Base-by-base conservation (phyloP, 1,139 yeast species). In the Lodderomyces beijingensis region DNA sequence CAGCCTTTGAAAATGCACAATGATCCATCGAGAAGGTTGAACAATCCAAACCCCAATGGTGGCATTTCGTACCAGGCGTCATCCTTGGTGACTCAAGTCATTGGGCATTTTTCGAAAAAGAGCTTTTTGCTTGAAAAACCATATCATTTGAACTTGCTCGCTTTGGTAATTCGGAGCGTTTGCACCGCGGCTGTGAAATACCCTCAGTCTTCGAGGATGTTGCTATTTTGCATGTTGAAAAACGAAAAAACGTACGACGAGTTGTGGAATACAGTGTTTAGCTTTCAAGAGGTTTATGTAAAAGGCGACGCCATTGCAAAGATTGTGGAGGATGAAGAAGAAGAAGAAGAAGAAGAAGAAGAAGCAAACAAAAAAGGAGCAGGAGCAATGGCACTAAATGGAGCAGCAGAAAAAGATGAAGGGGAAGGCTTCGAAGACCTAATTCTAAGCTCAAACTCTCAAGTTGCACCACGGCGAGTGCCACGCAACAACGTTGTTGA, bases 41-140 rank as follows among this genome's bases (percentile, higher is more conserved):
- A 49, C 19, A 63, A 65, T 40, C 28, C 45, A 7, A 65, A 65
- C 20, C 59, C 63, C 1, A 48, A 51, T 4, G 70, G 74, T 2
- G 79, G 79, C 0, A 42, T 81, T 15, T 77, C 88, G 7, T 81
- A 82, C 42, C 64, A 70, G 11, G 73, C 89, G 0, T 68, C 84
- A 16, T 64, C 72, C 8, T 51, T 77, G 3, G 45, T 88, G 13
- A 59, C 77, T 16, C 81, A 79, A 41, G 52, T 84, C 20, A 51
- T 85, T 11, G 45, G 51, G 2, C 62, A 62, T 31, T 61, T 76
- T 33, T 65, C 81, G 1, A 48, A 64, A 5, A 53, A 62, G 16
- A 44, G 53, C 2, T 69, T 71, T 39, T 48, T 79, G 25, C 47
- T 61, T 9, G 73, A 65, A 8, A 59, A 59, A 30, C 54, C 69